These are phyloP conservation scores for Aspergillus ellipticus DNA, from an alignment of 495 filamentous ascomycete genomes.

Conservation along the genomic window DNA sequence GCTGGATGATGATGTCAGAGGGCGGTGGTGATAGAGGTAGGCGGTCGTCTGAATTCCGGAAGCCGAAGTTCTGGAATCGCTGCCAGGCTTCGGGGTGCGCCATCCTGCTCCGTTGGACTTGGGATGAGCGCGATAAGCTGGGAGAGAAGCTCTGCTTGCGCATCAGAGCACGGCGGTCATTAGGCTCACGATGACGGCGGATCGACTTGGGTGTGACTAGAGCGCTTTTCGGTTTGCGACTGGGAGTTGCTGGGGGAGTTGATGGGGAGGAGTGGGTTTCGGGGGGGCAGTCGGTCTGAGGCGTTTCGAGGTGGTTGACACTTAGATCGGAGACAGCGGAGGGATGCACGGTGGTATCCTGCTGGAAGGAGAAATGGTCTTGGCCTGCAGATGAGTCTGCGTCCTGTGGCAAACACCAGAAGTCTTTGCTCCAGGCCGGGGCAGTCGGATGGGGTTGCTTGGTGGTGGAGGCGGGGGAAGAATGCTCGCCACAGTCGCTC, in stretches of 20 bases:
- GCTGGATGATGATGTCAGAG: conserved; percentile 41
- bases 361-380: conserved; percentile 30
- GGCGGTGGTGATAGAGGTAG: conserved; percentile 45
- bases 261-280: conserved; percentile 32
- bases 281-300: conserved; percentile 15
- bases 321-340: conserved; percentile 36
- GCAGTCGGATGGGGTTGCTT: conserved; percentile 34
- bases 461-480: conserved; percentile 34
- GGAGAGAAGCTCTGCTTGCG: conserved; percentile 46
- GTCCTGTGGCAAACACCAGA: conserved; percentile 38
- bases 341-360: conserved; percentile 33
- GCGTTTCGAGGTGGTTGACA: conserved; percentile 32
- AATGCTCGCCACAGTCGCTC: conserved; percentile 46
- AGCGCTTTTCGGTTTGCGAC: conserved; percentile 36
- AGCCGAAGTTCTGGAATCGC: conserved; percentile 39
- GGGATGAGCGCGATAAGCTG: conserved; percentile 38
- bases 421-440: conserved; percentile 38
- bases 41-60: conserved; percentile 35
- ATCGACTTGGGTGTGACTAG: conserved; percentile 41
- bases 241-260: conserved; percentile 43
- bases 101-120: conserved; percentile 39
- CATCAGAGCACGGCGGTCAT: conserved; percentile 35
- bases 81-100: conserved; percentile 43
- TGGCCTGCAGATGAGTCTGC: conserved; percentile 26
- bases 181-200: conserved; percentile 38